These are phyloP conservation scores for Fusarium poae DNA, from an alignment of 2,329 filamentous ascomycete genomes.

Conservation along the genomic window DNA sequence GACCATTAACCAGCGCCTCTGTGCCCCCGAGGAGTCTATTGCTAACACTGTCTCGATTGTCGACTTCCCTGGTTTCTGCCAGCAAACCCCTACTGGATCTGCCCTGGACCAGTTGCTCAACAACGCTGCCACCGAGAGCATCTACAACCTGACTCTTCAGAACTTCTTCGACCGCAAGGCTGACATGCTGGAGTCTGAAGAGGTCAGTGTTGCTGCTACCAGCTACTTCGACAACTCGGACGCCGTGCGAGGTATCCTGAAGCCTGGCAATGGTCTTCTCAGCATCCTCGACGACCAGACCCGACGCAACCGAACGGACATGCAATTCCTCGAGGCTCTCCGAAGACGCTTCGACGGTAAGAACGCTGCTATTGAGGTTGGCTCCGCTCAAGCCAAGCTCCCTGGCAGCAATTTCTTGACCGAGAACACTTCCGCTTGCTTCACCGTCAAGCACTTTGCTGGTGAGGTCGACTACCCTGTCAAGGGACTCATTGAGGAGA, in stretches of 20 bases:
- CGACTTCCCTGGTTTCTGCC: slow-evolving; percentile 95
- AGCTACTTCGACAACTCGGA: slow-evolving; percentile 99
- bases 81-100: slow-evolving; percentile 85
- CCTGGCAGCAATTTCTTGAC: slow-evolving; percentile 92
- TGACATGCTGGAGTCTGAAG: slow-evolving; percentile 92
- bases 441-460: slow-evolving; percentile 94
- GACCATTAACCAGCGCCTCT: slow-evolving; percentile 89
- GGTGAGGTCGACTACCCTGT: slow-evolving; percentile 96
- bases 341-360: slow-evolving; percentile 95
- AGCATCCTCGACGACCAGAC: slow-evolving; percentile 98
- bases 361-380: slow-evolving; percentile 88
- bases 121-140: slow-evolving; percentile 91
- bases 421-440: slow-evolving; percentile 81
- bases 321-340: slow-evolving; percentile 90
- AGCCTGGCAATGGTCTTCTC: slow-evolving; percentile 90
- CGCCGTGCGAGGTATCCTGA: slow-evolving; percentile 90
- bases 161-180: slow-evolving; percentile 97
- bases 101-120: slow-evolving; percentile 92
- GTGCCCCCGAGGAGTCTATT: slow-evolving; percentile 87
- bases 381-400: slow-evolving; percentile 78
- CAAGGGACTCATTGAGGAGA: slow-evolving; percentile 90
- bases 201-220: slow-evolving; percentile 88
- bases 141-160: slow-evolving; percentile 94
- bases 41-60: slow-evolving; percentile 95
- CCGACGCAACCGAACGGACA: slow-evolving; percentile 86